Base-by-base conservation (phyloP, 2,329 filamentous ascomycete genomes). In the Pseudocercospora ulei region DNA sequence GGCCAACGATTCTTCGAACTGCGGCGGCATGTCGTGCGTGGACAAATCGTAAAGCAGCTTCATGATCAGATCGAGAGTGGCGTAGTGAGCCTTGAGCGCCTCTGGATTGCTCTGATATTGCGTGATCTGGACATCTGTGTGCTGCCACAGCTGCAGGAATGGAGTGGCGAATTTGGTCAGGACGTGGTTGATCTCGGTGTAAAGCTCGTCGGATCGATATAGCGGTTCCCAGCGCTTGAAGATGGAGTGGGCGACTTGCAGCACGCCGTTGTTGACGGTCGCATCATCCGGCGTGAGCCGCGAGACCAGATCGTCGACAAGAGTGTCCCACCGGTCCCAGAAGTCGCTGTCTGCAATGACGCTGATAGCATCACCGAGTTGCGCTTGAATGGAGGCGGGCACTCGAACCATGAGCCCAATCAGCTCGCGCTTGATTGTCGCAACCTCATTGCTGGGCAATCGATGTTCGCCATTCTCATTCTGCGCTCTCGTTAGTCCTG, bases 311-410 rank as follows among this genome's bases (percentile, higher is more conserved):
- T 98, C 87, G 67, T 82, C 76, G 37, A 93, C 87, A 44, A 98
- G 71, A n/a, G 87, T 94, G 57, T 96, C 82, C 90, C 90, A 98
- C 56, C 82, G 74, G 62, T 82, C 72, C 80, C 82, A 98, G 64
- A 98, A 98, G 62, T 98, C 90, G 51, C 87, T 96, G 64, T 96
- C 88, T 44, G 90, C 90, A 56, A 98, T 96, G 54, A 92, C 77
- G 65, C 88, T 95, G 62, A 96, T 92, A 47, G 90, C 87, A 59
- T 96, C 90, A 52, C 90, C 90, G 23, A 98, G 74, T 65, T 98
- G 90, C 44, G 84, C 78, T 65, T 96, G 92, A 49, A 98, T 82
- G 44, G 77, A 80, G 11, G 82, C 63, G 3, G 88, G 90, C 14
- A 90, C 86, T 5, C 80, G 78, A 56, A 95, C 93, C 90, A 98